Conservation (phyloP, 73 alveolate species). For the Paramecium biaurelia region DNA sequence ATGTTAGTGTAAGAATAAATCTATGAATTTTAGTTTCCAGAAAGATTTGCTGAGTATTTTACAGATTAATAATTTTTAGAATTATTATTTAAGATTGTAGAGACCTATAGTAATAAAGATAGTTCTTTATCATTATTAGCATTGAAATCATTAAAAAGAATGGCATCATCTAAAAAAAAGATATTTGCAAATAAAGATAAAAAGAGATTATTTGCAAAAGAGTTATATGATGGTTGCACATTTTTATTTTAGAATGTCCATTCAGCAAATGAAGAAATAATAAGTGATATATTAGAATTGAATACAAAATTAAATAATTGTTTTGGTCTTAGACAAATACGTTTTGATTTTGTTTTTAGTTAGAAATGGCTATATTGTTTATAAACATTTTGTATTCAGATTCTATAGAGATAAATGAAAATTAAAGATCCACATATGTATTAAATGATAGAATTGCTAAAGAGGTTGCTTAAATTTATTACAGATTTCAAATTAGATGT, state of each 20-base stretch:
- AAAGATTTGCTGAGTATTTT: background rate
- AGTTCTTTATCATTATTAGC: background rate
- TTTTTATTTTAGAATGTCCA: background rate
- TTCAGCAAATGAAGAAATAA: background rate
- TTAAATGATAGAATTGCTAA: conserved; percentile 30
- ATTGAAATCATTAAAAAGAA: conserved; percentile 27
- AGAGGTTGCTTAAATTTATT: background rate
- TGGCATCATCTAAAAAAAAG: conserved; percentile 13
- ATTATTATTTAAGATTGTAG: background rate
- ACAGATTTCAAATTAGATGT: conserved; percentile 6
- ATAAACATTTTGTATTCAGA: background rate
- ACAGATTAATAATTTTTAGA: background rate
- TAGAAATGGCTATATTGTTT: background rate
- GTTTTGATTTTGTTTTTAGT: conserved; percentile 1
- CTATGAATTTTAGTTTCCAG: conserved; percentile 9
- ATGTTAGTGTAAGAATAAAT: conserved; percentile 13
- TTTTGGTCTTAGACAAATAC: conserved; percentile 1
- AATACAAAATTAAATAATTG: background rate
- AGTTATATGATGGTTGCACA: background rate
- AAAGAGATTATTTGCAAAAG: conserved; percentile 25
- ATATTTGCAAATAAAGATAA: background rate
- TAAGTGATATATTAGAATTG: conserved; percentile 38
- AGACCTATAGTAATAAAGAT: background rate
- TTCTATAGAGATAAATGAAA: background rate
- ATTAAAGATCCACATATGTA: conserved; percentile 27